Percentiles rank a stretch among this genome's conserved stretches.
Evolutionary conservation across 1,139 yeast species (phyloP).

Genomic region (Candida mesenterica): DNA sequence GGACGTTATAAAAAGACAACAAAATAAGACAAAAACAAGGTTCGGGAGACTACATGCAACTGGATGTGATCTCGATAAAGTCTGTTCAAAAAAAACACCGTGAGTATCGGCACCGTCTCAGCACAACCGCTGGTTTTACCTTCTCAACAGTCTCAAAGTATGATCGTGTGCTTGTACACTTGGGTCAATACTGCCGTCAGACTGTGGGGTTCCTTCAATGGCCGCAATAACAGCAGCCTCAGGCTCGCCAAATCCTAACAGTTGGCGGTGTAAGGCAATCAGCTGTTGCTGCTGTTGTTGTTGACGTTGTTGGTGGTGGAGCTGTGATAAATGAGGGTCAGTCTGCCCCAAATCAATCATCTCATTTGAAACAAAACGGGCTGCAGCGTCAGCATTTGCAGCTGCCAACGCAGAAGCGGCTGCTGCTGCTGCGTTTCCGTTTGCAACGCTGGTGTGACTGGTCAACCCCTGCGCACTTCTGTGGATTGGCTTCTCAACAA

Average conservation of each 20-base stretch:
- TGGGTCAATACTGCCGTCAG: constrained; percentile 48
- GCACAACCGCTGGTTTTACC: too few relatives aligned
- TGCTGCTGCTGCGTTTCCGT: constrained; percentile 2
- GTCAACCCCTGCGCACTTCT: constrained; percentile 17
- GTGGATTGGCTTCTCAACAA: constrained; percentile 48
- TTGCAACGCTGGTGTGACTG: constrained; percentile 2
- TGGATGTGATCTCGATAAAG: too few relatives aligned
- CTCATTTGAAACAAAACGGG: constrained; percentile 22
- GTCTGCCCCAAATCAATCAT: constrained; percentile 19
- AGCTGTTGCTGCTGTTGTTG: constrained; percentile 22
- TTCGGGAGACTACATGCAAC: background rate
- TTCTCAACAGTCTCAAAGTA: background rate
- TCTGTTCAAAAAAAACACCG: too few relatives aligned
- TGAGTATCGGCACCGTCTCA: too few relatives aligned
- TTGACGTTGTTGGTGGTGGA: constrained; percentile 16
- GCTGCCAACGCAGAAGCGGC: constrained; percentile 14
- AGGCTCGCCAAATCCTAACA: constrained; percentile 23
- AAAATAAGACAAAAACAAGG: background rate
- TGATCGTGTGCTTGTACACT: constrained; percentile 45
- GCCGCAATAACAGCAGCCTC: constrained; percentile 50
- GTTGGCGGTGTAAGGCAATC: constrained; percentile 22
- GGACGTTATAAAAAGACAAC: constrained; percentile 2
- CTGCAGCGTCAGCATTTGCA: constrained; percentile 16
- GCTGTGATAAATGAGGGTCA: constrained; percentile 11
- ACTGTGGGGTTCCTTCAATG: constrained; percentile 38